phyloP scores from a whole-genome alignment of 163 green algal genomes.

The Chlamydomonas reinhardtii region DNA sequence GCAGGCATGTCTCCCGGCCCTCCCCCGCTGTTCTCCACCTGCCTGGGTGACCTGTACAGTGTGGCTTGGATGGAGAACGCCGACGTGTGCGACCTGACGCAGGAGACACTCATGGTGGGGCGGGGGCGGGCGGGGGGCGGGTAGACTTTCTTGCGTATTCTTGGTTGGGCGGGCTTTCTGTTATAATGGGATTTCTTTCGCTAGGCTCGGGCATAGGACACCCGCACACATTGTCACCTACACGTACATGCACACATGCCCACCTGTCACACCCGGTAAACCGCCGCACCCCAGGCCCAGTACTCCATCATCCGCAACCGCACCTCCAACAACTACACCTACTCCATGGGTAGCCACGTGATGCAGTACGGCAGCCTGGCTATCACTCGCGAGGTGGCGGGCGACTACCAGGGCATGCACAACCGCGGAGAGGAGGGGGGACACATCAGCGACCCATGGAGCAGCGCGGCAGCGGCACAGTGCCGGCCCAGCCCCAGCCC shows the following conservation, averaged over 20 bases:
- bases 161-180: too few species aligned
- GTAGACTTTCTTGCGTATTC: too few species aligned
- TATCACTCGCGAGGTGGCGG: slow-evolving; percentile 81
- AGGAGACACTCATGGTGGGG: slow-evolving; percentile 82
- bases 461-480: too few species aligned
- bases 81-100: slow-evolving; percentile 72
- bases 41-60: slow-evolving; percentile 95
- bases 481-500: too few species aligned
- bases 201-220: too few species aligned
- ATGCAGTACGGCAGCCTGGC: slow-evolving; percentile 82
- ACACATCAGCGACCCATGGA: not conserved
- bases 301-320: slow-evolving; percentile 82
- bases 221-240: too few species aligned
- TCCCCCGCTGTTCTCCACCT: slow-evolving; percentile 82
- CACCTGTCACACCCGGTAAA: too few species aligned
- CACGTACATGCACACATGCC: too few species aligned
- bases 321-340: slow-evolving; percentile 85
- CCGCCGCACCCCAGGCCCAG: slow-evolving; percentile 75
- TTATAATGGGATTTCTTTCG: too few species aligned
- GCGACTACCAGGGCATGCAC: slow-evolving; percentile 78
- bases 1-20: slow-evolving; percentile 73
- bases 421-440: slow-evolving; percentile 46
- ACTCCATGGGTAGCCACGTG: slow-evolving; percentile 87
- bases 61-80: slow-evolving; percentile 95
- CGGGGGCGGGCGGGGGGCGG: not conserved